Conservation (phyloP, 2,329 filamentous ascomycete genomes). For the Metarhizium guizhouense region DNA sequence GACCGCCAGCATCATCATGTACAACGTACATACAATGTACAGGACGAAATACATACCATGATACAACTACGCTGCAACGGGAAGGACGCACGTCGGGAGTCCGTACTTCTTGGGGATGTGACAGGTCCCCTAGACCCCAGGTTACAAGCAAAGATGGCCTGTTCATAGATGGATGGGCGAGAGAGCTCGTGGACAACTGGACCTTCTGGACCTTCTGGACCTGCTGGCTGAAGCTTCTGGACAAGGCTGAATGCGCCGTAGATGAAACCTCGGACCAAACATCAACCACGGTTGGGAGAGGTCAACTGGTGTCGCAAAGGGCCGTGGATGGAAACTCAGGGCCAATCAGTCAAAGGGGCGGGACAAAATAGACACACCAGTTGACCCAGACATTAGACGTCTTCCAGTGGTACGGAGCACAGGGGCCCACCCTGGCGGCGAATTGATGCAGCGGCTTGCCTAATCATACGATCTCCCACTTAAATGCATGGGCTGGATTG, state of each 20-base stretch:
- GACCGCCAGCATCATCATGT: not conserved
- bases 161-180: not conserved
- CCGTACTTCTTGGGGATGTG: not conserved
- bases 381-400: too few relatives aligned
- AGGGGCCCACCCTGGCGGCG: constrained; percentile 2
- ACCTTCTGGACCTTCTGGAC: too few relatives aligned
- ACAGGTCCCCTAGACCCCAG: not conserved
- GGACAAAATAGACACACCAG: too few relatives aligned
- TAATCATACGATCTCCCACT: constrained; percentile 8
- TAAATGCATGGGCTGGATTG: constrained; percentile 8
- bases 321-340: too few relatives aligned
- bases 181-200: too few relatives aligned
- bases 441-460: constrained; percentile 1
- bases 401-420: too few relatives aligned
- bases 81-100: not conserved
- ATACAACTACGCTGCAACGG: not conserved
- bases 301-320: not conserved
- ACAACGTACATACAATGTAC: not conserved
- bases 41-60: not conserved
- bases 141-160: not conserved
- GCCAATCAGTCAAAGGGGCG: too few relatives aligned
- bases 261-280: too few relatives aligned
- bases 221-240: too few relatives aligned
- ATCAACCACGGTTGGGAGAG: too few relatives aligned
- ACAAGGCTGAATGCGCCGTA: too few relatives aligned